phyloP scores from a whole-genome alignment of 345 rosid species.

The Adansonia digitata region DNA sequence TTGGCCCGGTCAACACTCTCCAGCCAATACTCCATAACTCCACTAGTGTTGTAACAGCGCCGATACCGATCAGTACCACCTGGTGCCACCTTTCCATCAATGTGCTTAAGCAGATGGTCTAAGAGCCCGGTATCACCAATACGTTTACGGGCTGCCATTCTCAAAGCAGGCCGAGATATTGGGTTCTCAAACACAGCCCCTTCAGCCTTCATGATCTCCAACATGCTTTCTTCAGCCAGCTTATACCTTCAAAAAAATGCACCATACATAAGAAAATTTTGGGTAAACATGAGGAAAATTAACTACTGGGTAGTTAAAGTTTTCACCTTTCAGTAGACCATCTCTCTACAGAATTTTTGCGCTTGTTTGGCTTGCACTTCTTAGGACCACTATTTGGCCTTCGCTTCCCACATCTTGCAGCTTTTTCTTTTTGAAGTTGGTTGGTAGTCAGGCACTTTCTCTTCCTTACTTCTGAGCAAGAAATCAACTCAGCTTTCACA shows the following conservation, averaged over 20 bases:
- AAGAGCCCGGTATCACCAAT: conserved; percentile 94
- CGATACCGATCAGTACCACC: conserved; percentile 75
- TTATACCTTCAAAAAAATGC: conserved; percentile 49
- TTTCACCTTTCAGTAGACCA: conserved; percentile 72
- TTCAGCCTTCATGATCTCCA: conserved; percentile 68
- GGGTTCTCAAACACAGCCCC: conserved; percentile 68
- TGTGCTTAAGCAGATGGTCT: conserved; percentile 89
- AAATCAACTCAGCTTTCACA: conserved; percentile 19
- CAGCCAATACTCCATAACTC: conserved; percentile 86
- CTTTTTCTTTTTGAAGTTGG: conserved; percentile 23
- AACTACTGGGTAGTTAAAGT: neutral
- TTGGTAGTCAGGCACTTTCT: conserved; percentile 30
- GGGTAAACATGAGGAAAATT: neutral
- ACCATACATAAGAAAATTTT: neutral
- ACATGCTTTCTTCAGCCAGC: conserved; percentile 55
- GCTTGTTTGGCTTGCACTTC: conserved; percentile 27
- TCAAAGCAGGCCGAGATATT: conserved; percentile 50
- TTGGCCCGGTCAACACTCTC: conserved; percentile 73
- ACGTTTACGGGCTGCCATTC: conserved; percentile 55
- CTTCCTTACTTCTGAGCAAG: conserved; percentile 30
- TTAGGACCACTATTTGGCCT: conserved; percentile 7
- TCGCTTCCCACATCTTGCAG: conserved; percentile 16
- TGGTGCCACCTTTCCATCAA: conserved; percentile 83
- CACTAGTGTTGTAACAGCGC: conserved; percentile 77
- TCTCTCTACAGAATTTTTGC: conserved; percentile 25